Evolutionary conservation across 23 red algal species (phyloP).

Genomic region (Cyanidioschyzon merolae): DNA sequence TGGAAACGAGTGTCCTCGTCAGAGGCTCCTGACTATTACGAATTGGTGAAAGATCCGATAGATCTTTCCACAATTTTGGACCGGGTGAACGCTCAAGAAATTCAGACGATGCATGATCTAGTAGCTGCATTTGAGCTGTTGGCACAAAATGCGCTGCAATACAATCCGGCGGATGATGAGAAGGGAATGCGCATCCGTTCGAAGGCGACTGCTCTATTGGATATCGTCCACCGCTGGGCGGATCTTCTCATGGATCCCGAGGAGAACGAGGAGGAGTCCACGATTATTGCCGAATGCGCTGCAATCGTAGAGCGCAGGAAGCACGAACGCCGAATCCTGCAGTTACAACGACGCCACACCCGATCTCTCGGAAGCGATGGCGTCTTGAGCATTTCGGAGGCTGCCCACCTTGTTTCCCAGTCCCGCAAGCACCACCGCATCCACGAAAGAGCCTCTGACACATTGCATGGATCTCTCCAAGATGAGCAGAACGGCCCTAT

Average conservation of each 20-base stretch:
- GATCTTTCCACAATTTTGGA: conserved; percentile 49
- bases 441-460: background rate
- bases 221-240: conserved; percentile 73
- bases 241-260: conserved; percentile 38
- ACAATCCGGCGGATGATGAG: conserved; percentile 69
- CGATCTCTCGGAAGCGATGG: background rate
- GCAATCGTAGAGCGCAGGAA: background rate
- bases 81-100: conserved; percentile 31
- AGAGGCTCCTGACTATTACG: conserved; percentile 87
- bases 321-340: background rate
- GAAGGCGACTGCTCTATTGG: conserved; percentile 60
- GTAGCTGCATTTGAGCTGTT: conserved; percentile 63
- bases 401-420: background rate
- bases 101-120: conserved; percentile 46
- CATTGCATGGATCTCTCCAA: no score
- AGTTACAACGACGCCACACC: background rate
- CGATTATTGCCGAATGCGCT: background rate
- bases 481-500: no score
- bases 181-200: conserved; percentile 43
- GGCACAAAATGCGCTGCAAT: conserved; percentile 58
- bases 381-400: background rate
- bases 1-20: conserved; percentile 57
- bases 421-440: background rate
- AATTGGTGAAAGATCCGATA: conserved; percentile 65
- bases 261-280: conserved; percentile 10